phyloP scores from a whole-genome alignment of 495 filamentous ascomycete species.

The Aspergillus carlsbadensis region DNA sequence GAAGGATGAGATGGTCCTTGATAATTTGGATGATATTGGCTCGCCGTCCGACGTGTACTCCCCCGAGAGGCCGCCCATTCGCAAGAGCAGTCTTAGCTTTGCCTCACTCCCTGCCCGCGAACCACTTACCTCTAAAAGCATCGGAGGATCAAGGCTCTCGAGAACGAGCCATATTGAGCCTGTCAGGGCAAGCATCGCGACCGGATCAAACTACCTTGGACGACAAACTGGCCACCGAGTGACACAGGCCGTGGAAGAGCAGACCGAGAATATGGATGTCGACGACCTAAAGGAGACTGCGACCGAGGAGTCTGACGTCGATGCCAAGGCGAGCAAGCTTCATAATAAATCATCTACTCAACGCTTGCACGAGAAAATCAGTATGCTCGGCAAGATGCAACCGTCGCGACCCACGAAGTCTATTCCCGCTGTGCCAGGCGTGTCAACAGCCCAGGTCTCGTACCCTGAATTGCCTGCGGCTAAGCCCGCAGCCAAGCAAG shows the following conservation, averaged over 20 bases:
- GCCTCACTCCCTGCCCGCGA: slow-evolving; percentile 89
- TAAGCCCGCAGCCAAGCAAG: slow-evolving; percentile 37
- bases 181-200: slow-evolving; percentile 41
- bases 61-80: slow-evolving; percentile 61
- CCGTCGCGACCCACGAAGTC: slow-evolving; percentile 69
- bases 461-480: slow-evolving; percentile 57
- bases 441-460: slow-evolving; percentile 37
- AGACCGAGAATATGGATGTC: slow-evolving; percentile 57
- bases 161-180: slow-evolving; percentile 79
- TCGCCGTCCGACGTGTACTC: slow-evolving; percentile 63
- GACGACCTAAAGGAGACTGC: slow-evolving; percentile 50
- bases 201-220: slow-evolving; percentile 58
- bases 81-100: slow-evolving; percentile 93
- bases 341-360: slow-evolving; percentile 93
- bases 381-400: slow-evolving; percentile 82
- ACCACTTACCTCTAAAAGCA: slow-evolving; percentile 77
- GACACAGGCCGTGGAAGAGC: slow-evolving; percentile 34
- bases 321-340: slow-evolving; percentile 44
- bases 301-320: slow-evolving; percentile 34
- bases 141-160: slow-evolving; percentile 68
- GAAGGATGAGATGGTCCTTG: slow-evolving; percentile 51
- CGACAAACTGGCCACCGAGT: slow-evolving; percentile 42
- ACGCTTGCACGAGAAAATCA: slow-evolving; percentile 86
- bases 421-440: slow-evolving; percentile 50
- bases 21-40: slow-evolving; percentile 54